phyloP scores from a whole-genome alignment of 805 yeast genomes.

The Myxozyma geophila region DNA sequence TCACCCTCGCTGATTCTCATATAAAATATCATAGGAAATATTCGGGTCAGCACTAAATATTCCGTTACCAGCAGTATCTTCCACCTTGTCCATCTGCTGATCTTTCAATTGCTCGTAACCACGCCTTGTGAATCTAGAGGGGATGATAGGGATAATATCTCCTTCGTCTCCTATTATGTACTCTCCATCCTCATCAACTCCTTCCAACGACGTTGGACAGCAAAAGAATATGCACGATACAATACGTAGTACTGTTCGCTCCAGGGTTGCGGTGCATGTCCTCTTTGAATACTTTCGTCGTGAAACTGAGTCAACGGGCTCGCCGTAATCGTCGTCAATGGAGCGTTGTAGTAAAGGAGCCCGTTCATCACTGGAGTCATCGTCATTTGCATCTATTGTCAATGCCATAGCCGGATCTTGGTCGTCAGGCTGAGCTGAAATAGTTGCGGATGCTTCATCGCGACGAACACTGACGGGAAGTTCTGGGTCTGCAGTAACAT shows the following conservation, averaged over 20 bases:
- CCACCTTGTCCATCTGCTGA: neutral
- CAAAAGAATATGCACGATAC: conserved; percentile 20
- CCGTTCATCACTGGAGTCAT: conserved; percentile 12
- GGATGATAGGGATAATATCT: neutral
- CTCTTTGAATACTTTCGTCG: neutral
- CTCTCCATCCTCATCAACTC: conserved; percentile 19
- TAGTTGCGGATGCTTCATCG: neutral
- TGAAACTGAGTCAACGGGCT: neutral
- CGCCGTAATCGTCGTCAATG: conserved; percentile 1
- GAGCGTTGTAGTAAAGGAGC: conserved; percentile 17
- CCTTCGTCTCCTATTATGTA: conserved; percentile 12
- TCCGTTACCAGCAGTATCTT: conserved; percentile 6
- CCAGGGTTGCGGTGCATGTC: neutral
- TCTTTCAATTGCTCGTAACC: conserved; percentile 20
- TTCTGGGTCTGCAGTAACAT: neutral
- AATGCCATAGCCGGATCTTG: conserved; percentile 15
- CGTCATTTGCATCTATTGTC: neutral
- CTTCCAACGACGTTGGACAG: conserved; percentile 14
- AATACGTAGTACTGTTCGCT: conserved; percentile 4
- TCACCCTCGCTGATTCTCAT: conserved; percentile 51
- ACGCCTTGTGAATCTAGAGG: conserved; percentile 3
- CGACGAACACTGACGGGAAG: neutral
- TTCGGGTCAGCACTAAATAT: conserved; percentile 24
- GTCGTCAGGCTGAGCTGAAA: neutral
- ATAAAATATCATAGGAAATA: conserved; percentile 39